These are phyloP conservation scores for Kockovaella imperatae DNA, from an alignment of 768 basidiomycete genomes.

Conservation along the genomic window DNA sequence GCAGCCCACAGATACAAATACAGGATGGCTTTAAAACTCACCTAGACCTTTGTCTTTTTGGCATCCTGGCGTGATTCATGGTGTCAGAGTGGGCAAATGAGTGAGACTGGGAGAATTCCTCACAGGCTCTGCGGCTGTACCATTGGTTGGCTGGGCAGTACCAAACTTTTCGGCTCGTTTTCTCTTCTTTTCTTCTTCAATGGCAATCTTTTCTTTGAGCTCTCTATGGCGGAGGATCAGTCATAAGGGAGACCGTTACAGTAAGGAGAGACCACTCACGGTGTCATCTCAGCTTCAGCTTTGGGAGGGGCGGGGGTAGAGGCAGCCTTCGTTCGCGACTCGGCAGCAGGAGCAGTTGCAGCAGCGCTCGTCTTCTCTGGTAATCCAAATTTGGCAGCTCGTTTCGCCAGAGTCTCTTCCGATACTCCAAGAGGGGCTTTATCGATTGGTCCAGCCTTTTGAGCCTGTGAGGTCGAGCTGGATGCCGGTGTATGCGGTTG, in stretches of 20 bases:
- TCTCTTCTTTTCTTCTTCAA: slow-evolving; percentile 42
- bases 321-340: too few species aligned
- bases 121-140: slow-evolving; percentile 14
- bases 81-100: too few species aligned
- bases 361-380: slow-evolving; percentile 22
- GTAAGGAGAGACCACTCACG: slow-evolving; percentile 13
- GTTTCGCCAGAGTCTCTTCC: slow-evolving; percentile 30
- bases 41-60: too few species aligned
- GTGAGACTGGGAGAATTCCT: too few species aligned
- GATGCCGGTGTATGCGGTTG: not conserved
- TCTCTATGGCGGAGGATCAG: slow-evolving; percentile 13
- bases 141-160: slow-evolving; percentile 10
- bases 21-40: too few species aligned
- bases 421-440: slow-evolving; percentile 19
- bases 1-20: too few species aligned
- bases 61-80: too few species aligned
- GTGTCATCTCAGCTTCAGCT: slow-evolving; percentile 22
- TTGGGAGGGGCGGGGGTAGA: slow-evolving; percentile 5
- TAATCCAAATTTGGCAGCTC: slow-evolving; percentile 36
- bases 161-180: slow-evolving; percentile 42
- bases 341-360: not conserved
- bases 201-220: slow-evolving; percentile 28
- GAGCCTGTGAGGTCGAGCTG: not conserved
- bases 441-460: slow-evolving; percentile 18
- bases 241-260: not conserved